Base-by-base conservation (phyloP, 352 stramenopile species). In the Globisporangium uncinulatum region DNA sequence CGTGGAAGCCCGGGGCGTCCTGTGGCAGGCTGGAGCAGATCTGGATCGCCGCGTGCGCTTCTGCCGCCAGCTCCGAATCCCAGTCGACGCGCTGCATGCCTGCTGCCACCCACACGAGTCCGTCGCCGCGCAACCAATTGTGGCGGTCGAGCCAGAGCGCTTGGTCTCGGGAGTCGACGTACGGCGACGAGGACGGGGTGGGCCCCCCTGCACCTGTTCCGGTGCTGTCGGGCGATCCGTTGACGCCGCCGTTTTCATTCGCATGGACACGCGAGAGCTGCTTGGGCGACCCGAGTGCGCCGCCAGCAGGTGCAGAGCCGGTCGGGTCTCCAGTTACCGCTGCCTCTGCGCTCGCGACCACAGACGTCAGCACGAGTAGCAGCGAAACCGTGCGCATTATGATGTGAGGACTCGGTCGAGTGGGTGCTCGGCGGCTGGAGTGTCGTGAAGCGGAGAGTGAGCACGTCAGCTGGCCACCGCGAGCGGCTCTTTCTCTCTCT, bases 91-190 rank as follows among this genome's bases (percentile, higher is more conserved):
- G 24, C 19, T 0, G 15, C 60, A 66, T 66, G 14, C 57, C 21
- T 1, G 46, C 55, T 1, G 60, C 60, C 3, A 45, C 17, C 37
- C 41, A 66, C 19, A 62, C 37, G n/a, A 66, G 54, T 19, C 54
- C 60, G 15, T 66, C 60, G 21, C 44, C 51, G 36, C 60, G 60
- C 13, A 66, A 49, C 54, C 54, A 66, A 36, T 66, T 61, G 41
- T 50, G 47, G 19, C 60, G 55, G 20, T 66, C 60, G 19, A 66
- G 60, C 60, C 60, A 66, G 1, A 50, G 42, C 24, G 54, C 47
- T n/a, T 45, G 60, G 32, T 66, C 60, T 0, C n/a, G 41, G 8
- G 32, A 11, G 8, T 11, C 41, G 15, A 19, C 19, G 17, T 20
- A 52, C 36, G 20, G 57, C 50, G 21, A 57, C 44, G 39, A 62